Percentiles rank a stretch among this genome's conserved stretches.
Conservation (phyloP, 2,329 filamentous ascomycete genomes). For the Xylaria polymorpha region DNA sequence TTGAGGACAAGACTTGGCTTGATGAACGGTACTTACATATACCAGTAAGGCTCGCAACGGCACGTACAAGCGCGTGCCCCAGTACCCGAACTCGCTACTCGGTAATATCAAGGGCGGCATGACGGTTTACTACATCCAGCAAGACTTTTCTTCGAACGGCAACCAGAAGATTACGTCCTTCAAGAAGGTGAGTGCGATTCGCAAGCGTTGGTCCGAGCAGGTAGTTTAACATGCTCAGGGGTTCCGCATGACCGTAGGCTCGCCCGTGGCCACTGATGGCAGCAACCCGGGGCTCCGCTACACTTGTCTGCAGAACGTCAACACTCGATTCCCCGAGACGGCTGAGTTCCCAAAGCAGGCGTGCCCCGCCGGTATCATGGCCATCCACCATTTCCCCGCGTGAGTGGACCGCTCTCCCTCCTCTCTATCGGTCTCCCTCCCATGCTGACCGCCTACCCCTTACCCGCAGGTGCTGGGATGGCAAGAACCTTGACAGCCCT, state of each 20-base stretch:
- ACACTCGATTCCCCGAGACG: conserved; percentile 53
- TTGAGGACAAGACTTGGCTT: conserved; percentile 29
- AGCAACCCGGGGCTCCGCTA: conserved; percentile 49
- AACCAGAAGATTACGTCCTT: conserved; percentile 56
- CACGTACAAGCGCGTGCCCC: conserved; percentile 47
- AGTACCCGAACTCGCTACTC: conserved; percentile 49
- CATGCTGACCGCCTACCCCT: conserved; percentile 25
- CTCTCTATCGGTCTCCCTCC: conserved; percentile 22
- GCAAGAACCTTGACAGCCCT: conserved; percentile 59
- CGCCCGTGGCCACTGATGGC: conserved; percentile 44
- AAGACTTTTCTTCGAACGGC: conserved; percentile 54
- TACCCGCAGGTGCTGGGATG: conserved; percentile 58
- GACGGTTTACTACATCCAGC: conserved; percentile 57
- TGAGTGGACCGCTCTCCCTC: conserved; percentile 32
- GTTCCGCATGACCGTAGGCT: conserved; percentile 57
- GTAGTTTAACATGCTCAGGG: conserved; percentile 46
- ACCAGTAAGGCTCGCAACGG: conserved; percentile 46
- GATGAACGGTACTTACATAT: conserved; percentile 31
- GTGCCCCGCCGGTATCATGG: conserved; percentile 54
- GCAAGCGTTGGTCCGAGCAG: conserved; percentile 25
- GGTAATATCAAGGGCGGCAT: conserved; percentile 54
- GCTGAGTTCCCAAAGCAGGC: conserved; percentile 51
- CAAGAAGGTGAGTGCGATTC: conserved; percentile 44
- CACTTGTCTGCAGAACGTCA: conserved; percentile 50
- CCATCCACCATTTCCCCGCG: conserved; percentile 55